phyloP scores from a whole-genome alignment of 768 basidiomycete genomes.

The Tulasnella sp. region DNA sequence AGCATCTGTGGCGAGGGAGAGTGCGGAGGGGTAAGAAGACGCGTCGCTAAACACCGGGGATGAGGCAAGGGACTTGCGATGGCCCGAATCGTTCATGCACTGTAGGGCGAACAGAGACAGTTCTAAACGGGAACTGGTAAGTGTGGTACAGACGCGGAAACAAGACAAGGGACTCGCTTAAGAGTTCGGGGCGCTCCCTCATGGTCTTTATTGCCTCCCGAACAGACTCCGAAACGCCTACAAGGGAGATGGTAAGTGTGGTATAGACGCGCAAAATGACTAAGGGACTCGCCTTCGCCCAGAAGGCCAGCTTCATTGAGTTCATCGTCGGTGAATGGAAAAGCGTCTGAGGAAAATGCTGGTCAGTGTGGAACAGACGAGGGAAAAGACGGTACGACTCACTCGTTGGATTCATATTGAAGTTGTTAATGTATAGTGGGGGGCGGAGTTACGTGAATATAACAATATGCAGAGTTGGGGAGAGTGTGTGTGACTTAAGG shows the following conservation, averaged over 20 bases:
- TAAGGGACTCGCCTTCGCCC: slow-evolving; percentile 23
- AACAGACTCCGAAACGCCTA: slow-evolving; percentile 11
- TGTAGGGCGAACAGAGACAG: slow-evolving; percentile 25
- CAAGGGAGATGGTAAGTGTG: slow-evolving; percentile 21
- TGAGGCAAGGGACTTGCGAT: slow-evolving; percentile 10
- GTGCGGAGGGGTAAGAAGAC: neutral
- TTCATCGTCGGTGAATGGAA: slow-evolving; percentile 23
- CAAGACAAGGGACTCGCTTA: slow-evolving; percentile 23
- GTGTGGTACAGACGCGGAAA: slow-evolving; percentile 24
- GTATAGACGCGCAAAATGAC: slow-evolving; percentile 23
- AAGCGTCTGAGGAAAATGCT: slow-evolving; percentile 19
- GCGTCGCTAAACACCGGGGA: slow-evolving; percentile 14
- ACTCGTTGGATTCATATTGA: too few relatives aligned
- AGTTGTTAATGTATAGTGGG: too few relatives aligned
- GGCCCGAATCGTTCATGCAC: slow-evolving; percentile 17
- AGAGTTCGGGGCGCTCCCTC: slow-evolving; percentile 9
- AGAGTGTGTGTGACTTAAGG: too few relatives aligned
- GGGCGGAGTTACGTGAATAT: too few relatives aligned
- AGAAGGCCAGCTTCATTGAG: slow-evolving; percentile 22
- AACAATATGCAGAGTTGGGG: too few relatives aligned
- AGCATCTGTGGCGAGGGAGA: neutral
- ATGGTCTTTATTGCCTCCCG: slow-evolving; percentile 22
- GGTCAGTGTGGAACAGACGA: neutral
- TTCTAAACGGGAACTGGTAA: slow-evolving; percentile 23
- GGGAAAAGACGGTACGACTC: slow-evolving; percentile 13